Percentiles rank a stretch among this genome's conserved stretches.
phyloP scores from a whole-genome alignment of 805 yeast genomes.

The Candida railenensis region DNA sequence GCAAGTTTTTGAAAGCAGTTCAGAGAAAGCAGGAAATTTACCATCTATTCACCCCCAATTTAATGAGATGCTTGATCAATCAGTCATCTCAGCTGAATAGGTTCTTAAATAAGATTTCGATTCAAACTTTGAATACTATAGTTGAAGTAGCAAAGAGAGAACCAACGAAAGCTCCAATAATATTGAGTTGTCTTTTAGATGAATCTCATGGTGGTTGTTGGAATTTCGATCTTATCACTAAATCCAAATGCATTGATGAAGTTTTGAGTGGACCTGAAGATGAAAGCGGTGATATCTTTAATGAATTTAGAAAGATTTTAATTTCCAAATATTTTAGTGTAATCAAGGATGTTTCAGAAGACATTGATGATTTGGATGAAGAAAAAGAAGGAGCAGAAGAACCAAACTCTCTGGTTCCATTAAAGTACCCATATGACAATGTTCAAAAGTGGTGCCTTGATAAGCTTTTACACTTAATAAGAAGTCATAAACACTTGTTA shows the following conservation, averaged over 20 bases:
- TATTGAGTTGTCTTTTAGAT: conserved; percentile 24
- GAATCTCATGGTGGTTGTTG: conserved; percentile 50
- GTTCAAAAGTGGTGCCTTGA: conserved; percentile 62
- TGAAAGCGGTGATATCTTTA: conserved; percentile 15
- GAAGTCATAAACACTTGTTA: conserved; percentile 40
- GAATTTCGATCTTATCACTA: conserved; percentile 75
- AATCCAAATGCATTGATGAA: conserved; percentile 60
- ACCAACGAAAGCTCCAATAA: conserved; percentile 37
- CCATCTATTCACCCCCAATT: conserved; percentile 56
- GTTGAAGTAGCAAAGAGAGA: conserved; percentile 35
- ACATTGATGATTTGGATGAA: conserved; percentile 5
- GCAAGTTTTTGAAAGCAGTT: conserved; percentile 36
- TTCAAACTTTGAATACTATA: conserved; percentile 45
- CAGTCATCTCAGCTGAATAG: conserved; percentile 71
- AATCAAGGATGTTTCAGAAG: conserved; percentile 18
- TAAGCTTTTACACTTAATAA: conserved; percentile 50
- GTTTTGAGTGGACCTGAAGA: conserved; percentile 9
- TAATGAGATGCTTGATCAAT: conserved; percentile 70
- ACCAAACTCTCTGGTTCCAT: not conserved
- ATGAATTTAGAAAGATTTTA: conserved; percentile 21
- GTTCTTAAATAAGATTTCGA: conserved; percentile 65
- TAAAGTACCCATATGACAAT: conserved; percentile 29
- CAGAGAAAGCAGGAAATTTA: conserved; percentile 16
- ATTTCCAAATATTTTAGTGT: conserved; percentile 19
- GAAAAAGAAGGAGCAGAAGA: not conserved